Percentiles rank a stretch among this genome's conserved stretches.
Evolutionary conservation across 495 filamentous ascomycete genomes (phyloP).

Genomic region (Penicillium daleae): DNA sequence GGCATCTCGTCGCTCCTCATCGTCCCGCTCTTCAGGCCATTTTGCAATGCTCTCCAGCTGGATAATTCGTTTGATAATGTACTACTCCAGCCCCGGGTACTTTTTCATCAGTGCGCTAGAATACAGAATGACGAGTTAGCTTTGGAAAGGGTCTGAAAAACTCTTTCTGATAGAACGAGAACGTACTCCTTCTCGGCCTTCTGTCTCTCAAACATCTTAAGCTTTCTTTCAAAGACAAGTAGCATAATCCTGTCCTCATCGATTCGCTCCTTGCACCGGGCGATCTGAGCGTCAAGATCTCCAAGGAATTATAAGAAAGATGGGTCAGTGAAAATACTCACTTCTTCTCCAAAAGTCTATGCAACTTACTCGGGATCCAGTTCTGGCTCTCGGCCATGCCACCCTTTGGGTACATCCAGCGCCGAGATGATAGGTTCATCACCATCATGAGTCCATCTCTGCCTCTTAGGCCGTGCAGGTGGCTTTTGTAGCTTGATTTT

Average conservation of each 20-base stretch:
- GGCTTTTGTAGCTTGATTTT: not conserved
- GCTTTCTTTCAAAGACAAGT: not conserved
- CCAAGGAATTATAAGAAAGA: not conserved
- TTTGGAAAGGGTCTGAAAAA: not conserved
- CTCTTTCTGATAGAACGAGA: not conserved
- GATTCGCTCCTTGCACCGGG: not conserved
- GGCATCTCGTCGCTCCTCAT: not conserved
- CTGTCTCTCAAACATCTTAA: not conserved
- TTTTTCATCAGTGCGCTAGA: not conserved
- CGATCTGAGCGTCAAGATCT: not conserved
- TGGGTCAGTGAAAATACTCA: not conserved
- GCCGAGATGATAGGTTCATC: not conserved
- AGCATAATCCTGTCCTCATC: not conserved
- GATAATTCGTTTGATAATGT: not conserved
- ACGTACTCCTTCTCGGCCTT: not conserved
- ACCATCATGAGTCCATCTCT: not conserved
- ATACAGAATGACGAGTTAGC: not conserved
- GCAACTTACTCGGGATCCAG: not conserved
- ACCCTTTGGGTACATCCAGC: not conserved
- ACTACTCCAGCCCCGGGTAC: not conserved
- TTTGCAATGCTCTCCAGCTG: not conserved
- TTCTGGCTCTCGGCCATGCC: not conserved
- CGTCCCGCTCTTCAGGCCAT: not conserved
- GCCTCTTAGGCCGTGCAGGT: not conserved
- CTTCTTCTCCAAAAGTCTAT: not conserved